Percentiles rank a stretch among this genome's conserved stretches.
These are phyloP conservation scores for Pachysolen tannophilus DNA, from an alignment of 805 yeast species.

Conservation along the genomic window DNA sequence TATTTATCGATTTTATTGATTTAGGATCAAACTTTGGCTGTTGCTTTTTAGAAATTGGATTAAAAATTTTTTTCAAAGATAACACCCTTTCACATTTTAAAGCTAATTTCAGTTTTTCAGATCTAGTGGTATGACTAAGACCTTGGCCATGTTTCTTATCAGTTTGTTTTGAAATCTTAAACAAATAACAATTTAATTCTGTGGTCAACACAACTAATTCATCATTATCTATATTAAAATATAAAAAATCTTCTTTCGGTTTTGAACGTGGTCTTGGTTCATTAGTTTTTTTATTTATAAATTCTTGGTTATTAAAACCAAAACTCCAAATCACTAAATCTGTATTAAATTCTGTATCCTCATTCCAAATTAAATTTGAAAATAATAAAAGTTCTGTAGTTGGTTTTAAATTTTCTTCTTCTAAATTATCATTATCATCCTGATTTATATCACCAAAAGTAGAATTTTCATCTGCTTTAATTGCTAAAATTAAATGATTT, in stretches of 20 bases:
- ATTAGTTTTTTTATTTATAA: slow-evolving; percentile 14
- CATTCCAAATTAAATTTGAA: slow-evolving; percentile 17
- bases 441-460: slow-evolving; percentile 18
- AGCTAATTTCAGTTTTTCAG: slow-evolving; percentile 3
- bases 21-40: slow-evolving; percentile 1
- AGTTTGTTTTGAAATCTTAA: slow-evolving; percentile 3
- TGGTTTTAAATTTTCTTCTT: slow-evolving; percentile 10
- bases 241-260: slow-evolving; percentile 15
- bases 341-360: slow-evolving; percentile 16
- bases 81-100: slow-evolving; percentile 9
- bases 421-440: slow-evolving; percentile 1
- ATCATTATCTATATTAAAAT: slow-evolving; percentile 20
- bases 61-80: slow-evolving; percentile 8
- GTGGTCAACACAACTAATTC: slow-evolving; percentile 24
- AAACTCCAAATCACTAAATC: slow-evolving; percentile 26
- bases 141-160: background rate
- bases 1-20: slow-evolving; percentile 16
- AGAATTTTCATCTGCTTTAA: slow-evolving; percentile 15
- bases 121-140: background rate
- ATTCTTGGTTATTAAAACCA: slow-evolving; percentile 19
- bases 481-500: slow-evolving; percentile 21
- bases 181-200: slow-evolving; percentile 22
- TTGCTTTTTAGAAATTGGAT: background rate
- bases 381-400: slow-evolving; percentile 23
- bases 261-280: background rate